Evolutionary conservation across 768 basidiomycete species (phyloP).

Genomic region (Leccinum boreale): DNA sequence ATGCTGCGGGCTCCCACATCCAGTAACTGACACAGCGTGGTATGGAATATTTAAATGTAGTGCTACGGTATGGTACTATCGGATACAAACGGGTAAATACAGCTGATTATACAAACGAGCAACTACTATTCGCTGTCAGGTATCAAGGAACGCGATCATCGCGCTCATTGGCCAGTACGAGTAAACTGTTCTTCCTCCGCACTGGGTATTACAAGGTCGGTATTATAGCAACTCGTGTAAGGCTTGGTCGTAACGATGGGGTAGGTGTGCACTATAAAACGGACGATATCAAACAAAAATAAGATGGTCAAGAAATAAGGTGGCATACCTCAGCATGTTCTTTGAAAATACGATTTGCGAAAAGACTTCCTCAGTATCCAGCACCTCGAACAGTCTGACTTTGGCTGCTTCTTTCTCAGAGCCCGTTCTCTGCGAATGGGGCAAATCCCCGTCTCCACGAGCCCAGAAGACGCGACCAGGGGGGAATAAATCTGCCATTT

Average conservation of each 20-base stretch:
- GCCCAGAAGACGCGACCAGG: slow-evolving; percentile 81
- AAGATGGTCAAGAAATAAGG: not conserved
- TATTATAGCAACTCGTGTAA: slow-evolving; percentile 63
- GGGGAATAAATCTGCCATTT: slow-evolving; percentile 65
- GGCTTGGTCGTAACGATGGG: slow-evolving; percentile 76
- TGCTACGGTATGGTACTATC: slow-evolving; percentile 6
- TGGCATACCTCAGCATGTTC: slow-evolving; percentile 73
- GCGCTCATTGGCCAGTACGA: not conserved
- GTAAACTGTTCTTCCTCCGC: not conserved
- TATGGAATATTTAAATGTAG: not conserved
- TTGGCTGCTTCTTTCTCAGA: slow-evolving; percentile 40
- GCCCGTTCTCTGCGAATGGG: slow-evolving; percentile 39
- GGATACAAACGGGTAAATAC: slow-evolving; percentile 14
- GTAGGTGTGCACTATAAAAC: slow-evolving; percentile 60
- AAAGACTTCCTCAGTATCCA: slow-evolving; percentile 75
- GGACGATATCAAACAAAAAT: slow-evolving; percentile 1
- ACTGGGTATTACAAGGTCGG: not conserved
- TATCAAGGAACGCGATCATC: slow-evolving; percentile 7
- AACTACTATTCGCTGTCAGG: slow-evolving; percentile 3
- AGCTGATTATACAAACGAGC: not conserved
- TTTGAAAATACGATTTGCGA: slow-evolving; percentile 76
- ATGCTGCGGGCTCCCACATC: slow-evolving; percentile 1
- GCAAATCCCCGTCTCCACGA: slow-evolving; percentile 67
- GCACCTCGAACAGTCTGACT: slow-evolving; percentile 72
- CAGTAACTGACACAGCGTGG: not conserved